These are phyloP conservation scores for Phytophthora vignae DNA, from an alignment of 352 stramenopile species.

Conservation along the genomic window DNA sequence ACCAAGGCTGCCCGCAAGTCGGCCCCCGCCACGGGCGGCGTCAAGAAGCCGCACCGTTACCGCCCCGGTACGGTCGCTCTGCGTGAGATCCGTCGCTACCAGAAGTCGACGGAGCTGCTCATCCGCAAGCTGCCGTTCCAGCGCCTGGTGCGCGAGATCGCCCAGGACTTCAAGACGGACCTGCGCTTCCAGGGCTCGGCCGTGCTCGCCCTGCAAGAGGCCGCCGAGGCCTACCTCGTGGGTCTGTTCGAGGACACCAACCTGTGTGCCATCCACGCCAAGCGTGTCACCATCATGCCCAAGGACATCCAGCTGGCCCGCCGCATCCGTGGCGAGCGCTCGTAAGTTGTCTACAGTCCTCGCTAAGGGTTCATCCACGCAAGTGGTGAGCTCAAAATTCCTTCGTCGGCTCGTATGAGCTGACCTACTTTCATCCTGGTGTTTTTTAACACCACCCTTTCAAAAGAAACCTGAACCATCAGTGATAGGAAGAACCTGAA, in stretches of 20 bases:
- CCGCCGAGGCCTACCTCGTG: constrained; percentile 94
- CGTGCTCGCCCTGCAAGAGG: constrained; percentile 92
- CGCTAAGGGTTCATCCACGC: neutral
- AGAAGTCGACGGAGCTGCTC: constrained; percentile 96
- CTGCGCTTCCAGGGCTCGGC: constrained; percentile 96
- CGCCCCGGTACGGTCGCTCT: constrained; percentile 91
- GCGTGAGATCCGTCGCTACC: constrained; percentile 97
- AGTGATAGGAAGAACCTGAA: too few species aligned
- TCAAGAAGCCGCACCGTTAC: constrained; percentile 94
- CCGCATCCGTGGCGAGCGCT: constrained; percentile 92
- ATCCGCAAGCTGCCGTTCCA: constrained; percentile 97
- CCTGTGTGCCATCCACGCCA: constrained; percentile 96
- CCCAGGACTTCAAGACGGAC: constrained; percentile 98
- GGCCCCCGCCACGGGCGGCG: constrained; percentile 89
- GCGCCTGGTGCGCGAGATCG: constrained; percentile 95
- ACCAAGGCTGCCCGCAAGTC: constrained; percentile 94
- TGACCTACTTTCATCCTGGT: constrained; percentile 56
- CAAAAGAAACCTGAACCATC: constrained; percentile 41
- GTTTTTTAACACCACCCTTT: constrained; percentile 89
- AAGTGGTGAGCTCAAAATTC: neutral
- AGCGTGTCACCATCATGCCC: constrained; percentile 97
- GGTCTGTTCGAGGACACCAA: constrained; percentile 97
- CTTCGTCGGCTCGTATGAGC: constrained; percentile 20
- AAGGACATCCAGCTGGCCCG: constrained; percentile 96
- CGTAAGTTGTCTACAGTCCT: constrained; percentile 53